A percentile compares a stretch with the other conserved stretches of the same genome.
These are phyloP conservation scores for Pseudonectria foliicola DNA, from an alignment of 2,329 filamentous ascomycete species.

Conservation along the genomic window DNA sequence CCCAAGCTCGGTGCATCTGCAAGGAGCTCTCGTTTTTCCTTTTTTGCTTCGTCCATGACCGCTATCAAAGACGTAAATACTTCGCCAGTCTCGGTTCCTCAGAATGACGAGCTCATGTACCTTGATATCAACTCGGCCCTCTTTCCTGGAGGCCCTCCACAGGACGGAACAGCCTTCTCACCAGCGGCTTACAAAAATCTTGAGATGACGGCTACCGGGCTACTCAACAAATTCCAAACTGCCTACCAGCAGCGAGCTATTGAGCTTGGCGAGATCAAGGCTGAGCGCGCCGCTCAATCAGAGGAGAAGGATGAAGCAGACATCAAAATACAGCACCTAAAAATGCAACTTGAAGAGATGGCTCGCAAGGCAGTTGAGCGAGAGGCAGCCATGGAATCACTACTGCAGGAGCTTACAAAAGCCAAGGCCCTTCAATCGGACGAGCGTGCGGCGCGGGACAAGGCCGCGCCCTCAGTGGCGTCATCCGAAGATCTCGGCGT, in stretches of 20 bases:
- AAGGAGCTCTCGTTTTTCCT: conserved; percentile 36
- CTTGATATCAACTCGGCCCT: conserved; percentile 50
- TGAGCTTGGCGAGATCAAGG: conserved; percentile 42
- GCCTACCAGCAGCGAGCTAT: conserved; percentile 50
- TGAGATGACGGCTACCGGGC: conserved; percentile 48
- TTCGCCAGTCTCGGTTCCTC: conserved; percentile 18
- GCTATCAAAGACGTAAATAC: conserved; percentile 27
- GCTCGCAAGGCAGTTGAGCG: conserved; percentile 45
- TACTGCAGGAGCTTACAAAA: conserved; percentile 43
- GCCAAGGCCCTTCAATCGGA: conserved; percentile 43
- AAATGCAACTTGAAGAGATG: conserved; percentile 55
- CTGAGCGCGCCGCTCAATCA: conserved; percentile 44
- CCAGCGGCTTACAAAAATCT: conserved; percentile 55
- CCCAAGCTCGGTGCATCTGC: conserved; percentile 27
- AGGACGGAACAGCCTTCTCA: conserved; percentile 45
- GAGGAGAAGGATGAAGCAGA: conserved; percentile 53
- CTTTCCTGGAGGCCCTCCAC: conserved; percentile 38
- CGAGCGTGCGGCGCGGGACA: conserved; percentile 27
- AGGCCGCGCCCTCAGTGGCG: conserved; percentile 27
- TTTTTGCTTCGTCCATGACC: conserved; percentile 40
- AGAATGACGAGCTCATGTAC: conserved; percentile 47
- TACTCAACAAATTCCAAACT: conserved; percentile 49
- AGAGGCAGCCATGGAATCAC: conserved; percentile 41
- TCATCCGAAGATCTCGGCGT: conserved; percentile 47
- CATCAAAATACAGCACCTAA: conserved; percentile 45